Evolutionary conservation across 2,329 filamentous ascomycete species (phyloP).

Genomic region (Dactylonectria estremocensis): DNA sequence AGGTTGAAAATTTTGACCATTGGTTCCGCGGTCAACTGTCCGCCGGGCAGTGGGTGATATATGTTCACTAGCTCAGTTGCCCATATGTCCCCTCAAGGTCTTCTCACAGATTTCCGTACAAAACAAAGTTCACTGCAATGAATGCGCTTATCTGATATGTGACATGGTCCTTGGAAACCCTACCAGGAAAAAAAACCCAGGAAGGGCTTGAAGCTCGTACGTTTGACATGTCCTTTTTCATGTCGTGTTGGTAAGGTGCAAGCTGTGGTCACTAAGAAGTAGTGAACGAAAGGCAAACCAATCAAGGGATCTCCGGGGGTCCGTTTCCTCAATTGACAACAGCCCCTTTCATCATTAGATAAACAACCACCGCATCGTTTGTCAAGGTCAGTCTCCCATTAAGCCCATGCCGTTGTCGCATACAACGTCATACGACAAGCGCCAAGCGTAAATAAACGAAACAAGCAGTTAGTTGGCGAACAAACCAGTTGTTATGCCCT

Average conservation of each 20-base stretch:
- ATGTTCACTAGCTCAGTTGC: constrained; percentile 47
- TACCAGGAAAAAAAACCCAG: constrained; percentile 8
- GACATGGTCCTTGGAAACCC: constrained; percentile 12
- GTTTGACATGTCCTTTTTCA: background rate
- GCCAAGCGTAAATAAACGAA: too few species aligned
- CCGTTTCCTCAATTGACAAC: background rate
- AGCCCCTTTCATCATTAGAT: background rate
- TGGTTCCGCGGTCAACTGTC: constrained; percentile 47
- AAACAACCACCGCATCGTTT: constrained; percentile 1
- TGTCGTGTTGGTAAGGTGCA: background rate
- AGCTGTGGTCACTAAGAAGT: background rate
- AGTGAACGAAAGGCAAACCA: background rate
- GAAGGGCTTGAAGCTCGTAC: constrained; percentile 12
- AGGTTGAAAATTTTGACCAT: constrained; percentile 52
- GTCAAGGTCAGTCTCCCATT: background rate
- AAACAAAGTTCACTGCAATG: constrained; percentile 49
- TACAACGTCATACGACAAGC: background rate
- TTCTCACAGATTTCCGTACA: constrained; percentile 50
- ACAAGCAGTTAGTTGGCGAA: background rate
- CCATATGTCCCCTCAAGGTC: constrained; percentile 51
- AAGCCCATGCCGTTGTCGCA: background rate
- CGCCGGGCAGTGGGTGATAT: constrained; percentile 43
- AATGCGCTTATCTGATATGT: constrained; percentile 43
- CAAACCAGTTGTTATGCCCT: background rate
- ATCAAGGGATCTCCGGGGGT: background rate